These are phyloP conservation scores for Arthrobotrys pseudoclavata DNA, from an alignment of 2,329 filamentous ascomycete species.

Conservation along the genomic window DNA sequence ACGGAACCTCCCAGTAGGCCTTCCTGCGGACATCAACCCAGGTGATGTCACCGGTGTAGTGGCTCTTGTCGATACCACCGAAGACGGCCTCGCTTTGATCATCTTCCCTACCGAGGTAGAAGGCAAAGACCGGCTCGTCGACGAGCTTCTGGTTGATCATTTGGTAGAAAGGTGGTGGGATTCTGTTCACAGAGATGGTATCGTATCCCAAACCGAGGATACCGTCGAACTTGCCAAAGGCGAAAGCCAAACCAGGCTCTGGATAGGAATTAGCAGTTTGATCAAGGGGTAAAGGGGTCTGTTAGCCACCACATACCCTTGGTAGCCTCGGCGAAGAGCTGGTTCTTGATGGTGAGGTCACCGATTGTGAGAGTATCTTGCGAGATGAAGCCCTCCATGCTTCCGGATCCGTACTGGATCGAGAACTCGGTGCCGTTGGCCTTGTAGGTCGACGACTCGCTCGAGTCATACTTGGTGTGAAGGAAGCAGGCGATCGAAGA, in stretches of 20 bases:
- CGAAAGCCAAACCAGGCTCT: constrained; percentile 96
- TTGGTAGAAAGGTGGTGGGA: constrained; percentile 95
- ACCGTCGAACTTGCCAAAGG: constrained; percentile 96
- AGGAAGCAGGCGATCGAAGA: constrained; percentile 98
- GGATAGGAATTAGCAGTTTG: constrained; percentile 65
- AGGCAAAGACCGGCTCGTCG: constrained; percentile 93
- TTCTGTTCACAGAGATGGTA: constrained; percentile 95
- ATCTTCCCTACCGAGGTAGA: constrained; percentile 87
- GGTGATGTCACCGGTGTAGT: constrained; percentile 87
- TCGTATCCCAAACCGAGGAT: constrained; percentile 96
- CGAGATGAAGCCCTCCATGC: constrained; percentile 92
- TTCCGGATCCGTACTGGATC: constrained; percentile 95
- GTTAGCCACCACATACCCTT: constrained; percentile 50
- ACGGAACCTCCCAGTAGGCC: constrained; percentile 99
- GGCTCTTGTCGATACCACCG: constrained; percentile 85
- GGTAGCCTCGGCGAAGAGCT: constrained; percentile 96
- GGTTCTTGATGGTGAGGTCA: constrained; percentile 86
- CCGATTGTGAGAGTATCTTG: constrained; percentile 88
- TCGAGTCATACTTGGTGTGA: constrained; percentile 95
- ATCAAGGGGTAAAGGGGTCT: not conserved
- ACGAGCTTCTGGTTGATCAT: constrained; percentile 90
- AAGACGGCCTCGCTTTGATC: constrained; percentile 88
- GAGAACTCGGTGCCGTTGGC: constrained; percentile 92
- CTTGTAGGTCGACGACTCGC: constrained; percentile 89
- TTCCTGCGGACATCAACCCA: constrained; percentile 96